Evolutionary conservation across 129 eudicot genomes (phyloP).

Genomic region (Flaveria linearis): DNA sequence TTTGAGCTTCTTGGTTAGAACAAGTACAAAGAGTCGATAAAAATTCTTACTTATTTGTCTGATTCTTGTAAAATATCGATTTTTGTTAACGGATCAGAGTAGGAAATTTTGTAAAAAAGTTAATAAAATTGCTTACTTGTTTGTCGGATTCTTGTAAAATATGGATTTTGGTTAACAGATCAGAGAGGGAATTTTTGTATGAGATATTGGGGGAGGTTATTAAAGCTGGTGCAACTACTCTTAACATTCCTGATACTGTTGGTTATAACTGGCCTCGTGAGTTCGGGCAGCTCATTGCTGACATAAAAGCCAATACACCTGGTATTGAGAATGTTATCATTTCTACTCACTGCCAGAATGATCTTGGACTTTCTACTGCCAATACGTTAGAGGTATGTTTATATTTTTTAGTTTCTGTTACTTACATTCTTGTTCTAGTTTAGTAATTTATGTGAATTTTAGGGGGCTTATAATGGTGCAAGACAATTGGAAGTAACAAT

Average conservation of each 20-base stretch:
- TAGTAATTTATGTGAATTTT: constrained; percentile 11
- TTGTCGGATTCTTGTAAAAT: not conserved
- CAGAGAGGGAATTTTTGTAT: constrained; percentile 76
- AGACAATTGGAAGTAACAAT: constrained; percentile 80
- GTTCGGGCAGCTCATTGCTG: constrained; percentile 77
- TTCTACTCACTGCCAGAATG: constrained; percentile 88
- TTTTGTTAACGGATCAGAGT: constrained; percentile 56
- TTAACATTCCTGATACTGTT: constrained; percentile 80
- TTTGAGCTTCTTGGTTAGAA: no score
- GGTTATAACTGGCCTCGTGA: constrained; percentile 64
- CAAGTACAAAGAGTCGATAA: constrained; percentile 40
- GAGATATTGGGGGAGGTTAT: constrained; percentile 75
- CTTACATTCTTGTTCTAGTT: constrained; percentile 6
- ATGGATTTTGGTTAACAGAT: constrained; percentile 40
- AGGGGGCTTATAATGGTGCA: constrained; percentile 87
- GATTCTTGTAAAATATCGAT: not conserved
- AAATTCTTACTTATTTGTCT: not conserved
- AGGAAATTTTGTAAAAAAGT: constrained; percentile 66
- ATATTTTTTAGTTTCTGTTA: constrained; percentile 3
- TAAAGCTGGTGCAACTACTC: constrained; percentile 81
- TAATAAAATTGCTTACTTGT: not conserved
- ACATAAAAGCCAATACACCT: constrained; percentile 70
- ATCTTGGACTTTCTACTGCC: constrained; percentile 87
- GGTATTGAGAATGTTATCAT: constrained; percentile 81
- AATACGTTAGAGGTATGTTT: constrained; percentile 66